These are phyloP conservation scores for Cryptococcus hybrid DNA, from an alignment of 1,284 basidiomycete genomes.

Conservation along the genomic window DNA sequence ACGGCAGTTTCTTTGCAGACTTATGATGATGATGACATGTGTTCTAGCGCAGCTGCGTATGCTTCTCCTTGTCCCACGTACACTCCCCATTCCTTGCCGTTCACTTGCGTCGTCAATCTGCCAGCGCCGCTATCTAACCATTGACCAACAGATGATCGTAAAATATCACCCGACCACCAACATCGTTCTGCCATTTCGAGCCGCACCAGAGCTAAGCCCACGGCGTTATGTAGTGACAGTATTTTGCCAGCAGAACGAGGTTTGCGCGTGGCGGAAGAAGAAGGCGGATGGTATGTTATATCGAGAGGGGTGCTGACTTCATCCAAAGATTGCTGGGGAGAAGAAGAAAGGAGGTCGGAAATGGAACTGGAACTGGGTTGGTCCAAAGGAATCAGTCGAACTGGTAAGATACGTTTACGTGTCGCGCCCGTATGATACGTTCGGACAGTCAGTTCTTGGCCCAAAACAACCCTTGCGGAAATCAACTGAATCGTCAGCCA, in stretches of 20 bases:
- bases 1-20: conserved; percentile 25
- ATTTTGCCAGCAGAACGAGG: conserved; percentile 43
- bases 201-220: conserved; percentile 46
- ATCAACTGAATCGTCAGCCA: conserved; percentile 64
- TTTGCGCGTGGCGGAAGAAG: conserved; percentile 32
- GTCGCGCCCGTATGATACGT: conserved; percentile 94
- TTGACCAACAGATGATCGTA: conserved; percentile 7
- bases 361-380: conserved; percentile 4
- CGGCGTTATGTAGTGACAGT: conserved; percentile 27
- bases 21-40: conserved; percentile 12
- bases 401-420: conserved; percentile 85
- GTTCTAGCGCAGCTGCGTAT: conserved; percentile 23
- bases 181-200: conserved; percentile 45
- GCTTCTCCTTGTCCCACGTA: conserved; percentile 40
- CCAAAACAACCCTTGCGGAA: conserved; percentile 98
- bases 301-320: conserved; percentile 16
- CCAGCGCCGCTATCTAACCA: conserved; percentile 19
- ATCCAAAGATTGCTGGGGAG: not conserved
- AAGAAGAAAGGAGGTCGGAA: conserved; percentile 2
- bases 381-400: conserved; percentile 50
- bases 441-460: conserved; percentile 94
- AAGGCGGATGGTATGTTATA: conserved; percentile 35
- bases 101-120: conserved; percentile 25
- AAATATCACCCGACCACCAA: conserved; percentile 24
- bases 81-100: conserved; percentile 30